Base-by-base conservation (phyloP, 768 basidiomycete species). In the Russula griseocarnosa region DNA sequence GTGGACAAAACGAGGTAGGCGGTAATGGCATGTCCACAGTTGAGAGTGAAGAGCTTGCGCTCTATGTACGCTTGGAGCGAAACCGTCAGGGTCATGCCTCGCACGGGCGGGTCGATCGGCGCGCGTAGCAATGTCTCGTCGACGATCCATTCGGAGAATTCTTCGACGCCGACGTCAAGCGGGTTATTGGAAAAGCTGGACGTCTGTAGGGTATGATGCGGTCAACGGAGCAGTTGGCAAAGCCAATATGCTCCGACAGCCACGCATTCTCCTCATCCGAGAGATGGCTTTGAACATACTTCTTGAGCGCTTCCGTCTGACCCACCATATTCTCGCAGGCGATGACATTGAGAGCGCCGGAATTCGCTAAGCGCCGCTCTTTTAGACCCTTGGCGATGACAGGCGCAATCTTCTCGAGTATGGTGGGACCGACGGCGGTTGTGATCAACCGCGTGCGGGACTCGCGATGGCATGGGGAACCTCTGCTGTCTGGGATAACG, bases 11-110 rank as follows among this genome's bases (percentile, higher is more conserved):
- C 77, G 47, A 79, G 75, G 68, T 77, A 79, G 7, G 76, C 77
- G 30, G 71, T 67, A 59, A 74, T 74, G 7, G 76, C 76, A 67
- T 79, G 77, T 4, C 77, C 77, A 53, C 74, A 74, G 66, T 79
- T 79, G 54, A 79, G 74, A 34, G 77, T 77, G 71, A 75, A 79
- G 52, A 79, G 75, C 67, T 79, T 79, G 63, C 77, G 74, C 67
- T 79, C 76, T 67, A 77, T 71, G 66, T 76, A 79, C 47, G 73
- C 71, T 18, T 69, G 54, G 34, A 79, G 74, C 66, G 74, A 64
- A 46, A 71, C 62, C 24, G 72, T 72, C 55, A 76, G 73, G 32
- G 66, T 49, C 70, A 77, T 72, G 53, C 74, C 77, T 26, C 63
- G 61, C 36, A 72, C 68, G 62, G 70, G 68, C 50, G 74, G 69